Base-by-base conservation (phyloP, 2,329 filamentous ascomycete species). In the Decorospora gaudefroyi region DNA sequence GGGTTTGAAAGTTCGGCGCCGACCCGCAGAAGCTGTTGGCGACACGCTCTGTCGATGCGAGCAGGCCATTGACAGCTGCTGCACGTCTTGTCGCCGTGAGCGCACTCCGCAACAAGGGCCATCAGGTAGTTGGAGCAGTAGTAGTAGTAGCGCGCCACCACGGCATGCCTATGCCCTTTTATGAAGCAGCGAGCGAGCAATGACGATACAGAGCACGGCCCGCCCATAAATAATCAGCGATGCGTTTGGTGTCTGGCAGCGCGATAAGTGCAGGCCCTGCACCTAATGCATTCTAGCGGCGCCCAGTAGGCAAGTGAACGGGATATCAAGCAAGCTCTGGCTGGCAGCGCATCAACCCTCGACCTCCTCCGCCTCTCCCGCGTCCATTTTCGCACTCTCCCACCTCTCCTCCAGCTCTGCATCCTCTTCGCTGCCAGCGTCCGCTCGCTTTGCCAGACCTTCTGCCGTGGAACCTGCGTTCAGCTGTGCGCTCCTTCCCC, bases 131-230 rank as follows among this genome's bases (percentile, higher is more conserved):
- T n/a, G n/a, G n/a, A n/a, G n/a, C n/a, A n/a, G n/a, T n/a, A n/a
- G n/a, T n/a, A n/a, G n/a, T n/a, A n/a, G n/a, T n/a, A n/a, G 28
- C 28, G 29, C 44, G 39, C 44, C 44, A 43, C 32, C 5, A 22
- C 44, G 27, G 39, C 38, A n/a, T n/a, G 32, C 39, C 36, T 32
- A 16, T 37, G 44, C 39, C 32, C 21, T 28, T 31, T 41, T 46
- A 37, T 47, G 22, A 43, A 42, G 32, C 47, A 49, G 42, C 41
- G 44, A 51, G 55, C 48, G 45, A 51, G 49, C 51, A 52, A 59
- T 57, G 51, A 58, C 54, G 54, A 51, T 39, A 36, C 35, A 39
- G 42, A 36, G 48, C 53, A 61, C 56, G 52, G 56, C 48, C 48
- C 52, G 46, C 46, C 46, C 43, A 54, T 47, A 46, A 50, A 44